Conservation (phyloP, 2,329 filamentous ascomycete genomes). For the Hortaea sp. region DNA sequence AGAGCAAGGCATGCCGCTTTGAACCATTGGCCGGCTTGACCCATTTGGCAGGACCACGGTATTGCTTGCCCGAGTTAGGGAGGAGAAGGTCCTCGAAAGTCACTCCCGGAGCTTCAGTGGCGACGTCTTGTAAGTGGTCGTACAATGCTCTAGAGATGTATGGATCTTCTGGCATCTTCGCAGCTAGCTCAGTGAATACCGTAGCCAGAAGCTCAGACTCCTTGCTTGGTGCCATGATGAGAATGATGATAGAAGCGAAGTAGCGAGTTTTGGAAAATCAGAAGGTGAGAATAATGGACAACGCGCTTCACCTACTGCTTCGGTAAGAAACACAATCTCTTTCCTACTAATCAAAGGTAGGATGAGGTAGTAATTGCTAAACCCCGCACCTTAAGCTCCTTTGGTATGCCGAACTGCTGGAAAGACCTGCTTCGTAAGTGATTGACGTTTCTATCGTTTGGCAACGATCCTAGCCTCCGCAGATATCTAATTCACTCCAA, state of each 20-base stretch:
- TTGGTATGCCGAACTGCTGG: no score
- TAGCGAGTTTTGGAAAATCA: no score
- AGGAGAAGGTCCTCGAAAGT: slow-evolving; percentile 12
- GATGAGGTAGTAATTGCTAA: no score
- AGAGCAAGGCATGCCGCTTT: slow-evolving; percentile 13
- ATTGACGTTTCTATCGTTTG: no score
- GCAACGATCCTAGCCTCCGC: no score
- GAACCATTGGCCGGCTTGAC: slow-evolving; percentile 11
- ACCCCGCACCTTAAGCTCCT: no score
- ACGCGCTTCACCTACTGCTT: no score
- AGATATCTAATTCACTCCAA: no score
- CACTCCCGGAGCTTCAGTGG: slow-evolving; percentile 13
- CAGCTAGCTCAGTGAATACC: slow-evolving; percentile 11
- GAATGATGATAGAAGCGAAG: not conserved
- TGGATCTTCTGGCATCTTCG: slow-evolving; percentile 8
- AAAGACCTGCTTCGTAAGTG: no score
- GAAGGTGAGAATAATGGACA: no score
- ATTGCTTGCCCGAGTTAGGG: slow-evolving; percentile 1
- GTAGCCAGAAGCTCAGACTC: slow-evolving; percentile 13
- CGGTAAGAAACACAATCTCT: no score
- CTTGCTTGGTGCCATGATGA: slow-evolving; percentile 18
- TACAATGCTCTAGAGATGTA: slow-evolving; percentile 14
- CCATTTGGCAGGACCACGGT: slow-evolving; percentile 13
- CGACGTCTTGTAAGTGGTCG: slow-evolving; percentile 15
- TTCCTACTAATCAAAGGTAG: no score